phyloP scores from a whole-genome alignment of 441 rosid genomes.

The Macaranga tanarius region DNA sequence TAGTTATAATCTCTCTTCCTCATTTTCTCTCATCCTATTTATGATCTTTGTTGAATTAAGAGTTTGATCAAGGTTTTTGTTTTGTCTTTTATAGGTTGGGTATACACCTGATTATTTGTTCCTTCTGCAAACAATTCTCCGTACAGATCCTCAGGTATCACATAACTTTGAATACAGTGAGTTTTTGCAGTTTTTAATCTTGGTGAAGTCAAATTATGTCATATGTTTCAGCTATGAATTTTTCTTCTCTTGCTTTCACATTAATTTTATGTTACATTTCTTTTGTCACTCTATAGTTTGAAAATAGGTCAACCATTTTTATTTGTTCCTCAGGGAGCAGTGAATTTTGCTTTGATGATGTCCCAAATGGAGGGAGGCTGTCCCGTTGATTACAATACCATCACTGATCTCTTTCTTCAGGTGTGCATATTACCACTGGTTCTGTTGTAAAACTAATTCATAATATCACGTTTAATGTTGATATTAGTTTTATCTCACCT shows the following conservation, averaged over 20 bases:
- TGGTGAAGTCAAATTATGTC: neutral
- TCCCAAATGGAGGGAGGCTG: slow-evolving; percentile 99
- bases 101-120: slow-evolving; percentile 98
- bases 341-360: slow-evolving; percentile 99
- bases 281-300: slow-evolving; percentile 2
- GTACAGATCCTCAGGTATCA: slow-evolving; percentile 98
- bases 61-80: slow-evolving; percentile 5
- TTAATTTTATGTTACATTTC: neutral
- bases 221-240: neutral
- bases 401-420: slow-evolving; percentile 99
- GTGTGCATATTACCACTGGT: slow-evolving; percentile 34
- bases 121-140: slow-evolving; percentile 98
- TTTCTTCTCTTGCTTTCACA: neutral
- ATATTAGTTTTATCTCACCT: neutral
- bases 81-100: slow-evolving; percentile 72
- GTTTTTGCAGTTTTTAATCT: neutral
- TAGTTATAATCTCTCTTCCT: neutral
- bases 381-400: slow-evolving; percentile 96
- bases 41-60: neutral
- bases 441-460: neutral
- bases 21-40: neutral
- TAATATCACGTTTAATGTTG: neutral
- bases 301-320: neutral
- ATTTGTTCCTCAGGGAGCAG: slow-evolving; percentile 76
- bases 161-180: slow-evolving; percentile 15